Percentiles rank a stretch among this genome's conserved stretches.
These are phyloP conservation scores for Calendula officinalis DNA, from an alignment of 129 eudicot species.

Conservation along the genomic window DNA sequence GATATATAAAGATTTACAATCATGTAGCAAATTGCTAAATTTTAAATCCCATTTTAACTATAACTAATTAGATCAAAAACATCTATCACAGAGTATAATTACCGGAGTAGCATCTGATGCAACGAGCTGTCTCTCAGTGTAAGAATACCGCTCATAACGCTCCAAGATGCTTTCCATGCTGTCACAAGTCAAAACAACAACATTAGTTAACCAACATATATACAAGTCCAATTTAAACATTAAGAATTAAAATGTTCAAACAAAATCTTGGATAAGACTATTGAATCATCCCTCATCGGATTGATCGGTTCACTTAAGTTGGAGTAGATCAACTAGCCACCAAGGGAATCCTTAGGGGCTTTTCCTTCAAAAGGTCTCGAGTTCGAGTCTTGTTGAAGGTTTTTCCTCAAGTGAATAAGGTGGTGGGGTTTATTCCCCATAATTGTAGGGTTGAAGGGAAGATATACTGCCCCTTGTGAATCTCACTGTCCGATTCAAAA, in stretches of 20 bases:
- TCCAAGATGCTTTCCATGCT: conserved; percentile 93
- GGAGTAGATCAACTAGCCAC: too few species aligned
- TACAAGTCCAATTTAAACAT: not conserved
- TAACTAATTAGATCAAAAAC: conserved; percentile 21
- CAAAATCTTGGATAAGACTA: not conserved
- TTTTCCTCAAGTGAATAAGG: too few species aligned
- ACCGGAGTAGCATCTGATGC: conserved; percentile 57
- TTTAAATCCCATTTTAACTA: not conserved
- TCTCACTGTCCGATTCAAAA: too few species aligned
- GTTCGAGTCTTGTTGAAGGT: too few species aligned
- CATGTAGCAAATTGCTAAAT: not conserved
- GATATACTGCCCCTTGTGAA: too few species aligned
- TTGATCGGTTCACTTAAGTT: not conserved
- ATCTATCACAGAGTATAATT: not conserved
- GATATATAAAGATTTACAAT: not conserved
- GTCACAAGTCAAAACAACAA: conserved; percentile 13
- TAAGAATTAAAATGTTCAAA: not conserved
- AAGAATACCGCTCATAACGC: conserved; percentile 85
- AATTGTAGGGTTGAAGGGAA: too few species aligned
- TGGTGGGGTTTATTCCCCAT: too few species aligned
- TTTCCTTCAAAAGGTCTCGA: too few species aligned
- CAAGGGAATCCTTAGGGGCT: not conserved
- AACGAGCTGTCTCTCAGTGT: conserved; percentile 68
- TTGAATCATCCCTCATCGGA: not conserved
- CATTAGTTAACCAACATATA: too few species aligned